Evolutionary conservation across 768 basidiomycete species (phyloP), one percentile per base, ranked within the genome.

Genomic region (Pleurotus pulmonarius): DNA sequence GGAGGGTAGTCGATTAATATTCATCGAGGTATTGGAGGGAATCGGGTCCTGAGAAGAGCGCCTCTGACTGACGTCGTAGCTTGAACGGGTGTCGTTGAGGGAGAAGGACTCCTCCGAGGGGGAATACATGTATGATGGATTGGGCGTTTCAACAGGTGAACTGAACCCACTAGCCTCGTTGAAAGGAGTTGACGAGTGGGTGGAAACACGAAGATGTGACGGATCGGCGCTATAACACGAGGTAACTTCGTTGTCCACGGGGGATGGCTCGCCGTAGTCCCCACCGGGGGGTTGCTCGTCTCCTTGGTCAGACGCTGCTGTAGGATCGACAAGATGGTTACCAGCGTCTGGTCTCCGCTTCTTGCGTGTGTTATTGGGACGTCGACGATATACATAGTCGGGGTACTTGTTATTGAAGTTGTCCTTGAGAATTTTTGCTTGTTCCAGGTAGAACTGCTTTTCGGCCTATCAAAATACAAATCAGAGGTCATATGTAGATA

Each of bases 381-480:
- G 80, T 52, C 92, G 84, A 64, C 86, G 83, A 75, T 94, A 94
- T 45, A 94, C 90, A 63, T 94, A 94, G 78, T 92, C 90, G 13
- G 92, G 92, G 70, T 92, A 93, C 66, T 85, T 88, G 20, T 80
- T 72, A 69, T 93, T 93, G 76, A 94, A 94, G 54, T 75, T 85
- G 61, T 94, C 92, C 69, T 94, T 94, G 55, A 94, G 73, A 59
- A 83, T 80, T 70, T 92, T 92, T 8, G 92, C 92, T 68, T 90
- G 88, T 65, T 92, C 87, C 56, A 90, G 85, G 67, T 92, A 94
- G 69, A 90, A 92, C 65, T 91, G 88, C 68, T 94, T 94, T 44
- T 92, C 88, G 25, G 78, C 68, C 92, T 92, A 61, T 8, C 37
- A 55, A 13, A 49, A 46, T 22, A 46, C 4, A 20, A 38, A 46